Evolutionary conservation across 169 alveolate genomes (phyloP).

Genomic region (Eimeria zaria): DNA sequence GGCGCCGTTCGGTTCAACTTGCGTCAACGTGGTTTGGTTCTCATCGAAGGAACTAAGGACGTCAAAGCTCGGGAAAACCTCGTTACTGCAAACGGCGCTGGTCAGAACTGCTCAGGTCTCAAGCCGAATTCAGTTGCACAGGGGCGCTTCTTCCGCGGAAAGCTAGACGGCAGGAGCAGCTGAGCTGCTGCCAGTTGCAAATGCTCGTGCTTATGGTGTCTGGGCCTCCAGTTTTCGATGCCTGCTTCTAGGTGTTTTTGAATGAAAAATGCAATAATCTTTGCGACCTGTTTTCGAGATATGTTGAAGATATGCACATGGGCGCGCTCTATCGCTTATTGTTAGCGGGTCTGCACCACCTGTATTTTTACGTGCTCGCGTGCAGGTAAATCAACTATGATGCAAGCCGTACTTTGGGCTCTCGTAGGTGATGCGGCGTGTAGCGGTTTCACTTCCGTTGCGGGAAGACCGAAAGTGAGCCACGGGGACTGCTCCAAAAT

Average conservation of each 20-base stretch:
- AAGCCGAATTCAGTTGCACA: not conserved
- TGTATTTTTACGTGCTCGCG: not conserved
- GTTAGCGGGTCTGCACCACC: not conserved
- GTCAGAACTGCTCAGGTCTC: not conserved
- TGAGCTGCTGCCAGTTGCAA: not conserved
- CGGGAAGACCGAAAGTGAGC: slow-evolving; percentile 65
- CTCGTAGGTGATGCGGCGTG: slow-evolving; percentile 36
- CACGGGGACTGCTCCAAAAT: not conserved
- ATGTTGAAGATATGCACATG: not conserved
- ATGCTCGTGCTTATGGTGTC: not conserved
- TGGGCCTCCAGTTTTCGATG: not conserved
- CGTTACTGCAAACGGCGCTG: slow-evolving; percentile 61
- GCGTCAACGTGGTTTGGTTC: slow-evolving; percentile 52
- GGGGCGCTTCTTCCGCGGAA: not conserved
- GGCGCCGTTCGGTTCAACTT: slow-evolving; percentile 28
- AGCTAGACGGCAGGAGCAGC: not conserved
- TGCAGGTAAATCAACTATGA: slow-evolving; percentile 69
- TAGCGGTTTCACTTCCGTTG: slow-evolving; percentile 33
- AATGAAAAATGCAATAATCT: not conserved
- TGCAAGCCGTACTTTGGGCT: slow-evolving; percentile 77
- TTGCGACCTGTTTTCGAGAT: not conserved
- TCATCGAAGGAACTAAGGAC: slow-evolving; percentile 28
- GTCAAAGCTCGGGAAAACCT: not conserved
- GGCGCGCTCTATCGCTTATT: not conserved
- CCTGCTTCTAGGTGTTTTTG: not conserved